phyloP scores from a whole-genome alignment of 805 yeast species.

The Wickerhamomyces rabaulensis region DNA sequence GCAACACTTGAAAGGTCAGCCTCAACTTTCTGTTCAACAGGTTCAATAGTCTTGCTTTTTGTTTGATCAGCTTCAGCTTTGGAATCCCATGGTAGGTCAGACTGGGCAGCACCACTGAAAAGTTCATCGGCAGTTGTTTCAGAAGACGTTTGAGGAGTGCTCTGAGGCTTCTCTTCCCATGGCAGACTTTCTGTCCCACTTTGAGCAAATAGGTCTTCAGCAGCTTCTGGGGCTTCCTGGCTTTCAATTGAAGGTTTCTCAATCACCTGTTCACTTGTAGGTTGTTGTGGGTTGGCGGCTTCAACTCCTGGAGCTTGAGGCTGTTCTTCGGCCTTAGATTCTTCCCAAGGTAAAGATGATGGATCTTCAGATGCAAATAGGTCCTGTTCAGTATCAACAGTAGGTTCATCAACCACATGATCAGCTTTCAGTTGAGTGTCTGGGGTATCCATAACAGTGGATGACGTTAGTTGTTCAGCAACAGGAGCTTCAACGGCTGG shows the following conservation, averaged over 20 bases:
- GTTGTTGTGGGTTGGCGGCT: not conserved
- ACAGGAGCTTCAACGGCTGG: not conserved
- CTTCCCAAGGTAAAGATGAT: not conserved
- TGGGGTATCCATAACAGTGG: not conserved
- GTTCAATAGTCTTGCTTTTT: not conserved
- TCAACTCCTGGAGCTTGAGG: not conserved
- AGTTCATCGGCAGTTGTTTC: not conserved
- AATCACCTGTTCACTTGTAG: not conserved
- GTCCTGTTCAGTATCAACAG: not conserved
- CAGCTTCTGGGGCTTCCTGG: not conserved
- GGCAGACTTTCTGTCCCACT: slow-evolving; percentile 1
- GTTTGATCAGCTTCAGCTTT: not conserved
- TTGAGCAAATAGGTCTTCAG: not conserved
- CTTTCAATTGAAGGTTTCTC: not conserved
- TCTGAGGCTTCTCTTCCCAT: not conserved
- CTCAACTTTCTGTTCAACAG: not conserved
- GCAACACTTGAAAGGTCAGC: not conserved
- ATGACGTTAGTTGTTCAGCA: not conserved
- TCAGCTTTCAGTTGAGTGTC: not conserved
- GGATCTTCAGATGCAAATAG: not conserved
- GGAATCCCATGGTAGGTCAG: not conserved
- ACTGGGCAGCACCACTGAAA: not conserved
- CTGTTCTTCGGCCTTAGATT: not conserved
- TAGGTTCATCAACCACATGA: not conserved
- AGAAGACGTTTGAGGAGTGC: not conserved